Conservation (phyloP, 2,329 filamentous ascomycete genomes). For the Aspergillus sp. region DNA sequence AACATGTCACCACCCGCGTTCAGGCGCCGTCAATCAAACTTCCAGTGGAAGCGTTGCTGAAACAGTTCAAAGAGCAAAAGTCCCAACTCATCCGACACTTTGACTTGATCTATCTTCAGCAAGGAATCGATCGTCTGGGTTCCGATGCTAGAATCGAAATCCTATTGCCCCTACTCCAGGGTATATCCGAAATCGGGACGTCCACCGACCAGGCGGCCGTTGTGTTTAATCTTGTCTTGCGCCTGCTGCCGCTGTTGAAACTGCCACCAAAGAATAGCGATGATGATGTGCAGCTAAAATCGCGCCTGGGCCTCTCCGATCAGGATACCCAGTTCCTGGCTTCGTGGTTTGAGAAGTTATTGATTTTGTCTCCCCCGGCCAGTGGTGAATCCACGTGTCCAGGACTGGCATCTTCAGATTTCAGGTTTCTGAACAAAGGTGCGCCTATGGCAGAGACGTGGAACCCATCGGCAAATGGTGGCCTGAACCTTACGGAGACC, state of each 20-base stretch:
- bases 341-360: conserved; percentile 70
- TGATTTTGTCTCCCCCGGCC: conserved; percentile 62
- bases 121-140: conserved; percentile 66
- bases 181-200: conserved; percentile 60
- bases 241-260: conserved; percentile 64
- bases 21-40: conserved; percentile 66
- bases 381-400: conserved; percentile 47
- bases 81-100: conserved; percentile 79
- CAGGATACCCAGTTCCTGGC: conserved; percentile 73
- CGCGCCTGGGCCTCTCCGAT: conserved; percentile 63
- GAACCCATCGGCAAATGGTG: conserved; percentile 58
- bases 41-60: conserved; percentile 77
- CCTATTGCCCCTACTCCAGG: conserved; percentile 66
- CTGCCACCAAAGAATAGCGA: conserved; percentile 73
- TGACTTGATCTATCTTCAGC: conserved; percentile 84
- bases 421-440: conserved; percentile 67
- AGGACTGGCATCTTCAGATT: conserved; percentile 64
- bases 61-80: conserved; percentile 81
- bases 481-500: conserved; percentile 65
- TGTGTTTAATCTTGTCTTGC: conserved; percentile 79
- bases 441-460: conserved; percentile 50
- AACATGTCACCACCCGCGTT: conserved; percentile 67
- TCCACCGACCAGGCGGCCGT: conserved; percentile 57
- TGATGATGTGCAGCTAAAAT: conserved; percentile 69
- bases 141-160: conserved; percentile 65